Percentiles rank a stretch among this genome's conserved stretches.
Evolutionary conservation across 2,329 filamentous ascomycete genomes (phyloP).

Genomic region (Ambrosiella cleistominuta): DNA sequence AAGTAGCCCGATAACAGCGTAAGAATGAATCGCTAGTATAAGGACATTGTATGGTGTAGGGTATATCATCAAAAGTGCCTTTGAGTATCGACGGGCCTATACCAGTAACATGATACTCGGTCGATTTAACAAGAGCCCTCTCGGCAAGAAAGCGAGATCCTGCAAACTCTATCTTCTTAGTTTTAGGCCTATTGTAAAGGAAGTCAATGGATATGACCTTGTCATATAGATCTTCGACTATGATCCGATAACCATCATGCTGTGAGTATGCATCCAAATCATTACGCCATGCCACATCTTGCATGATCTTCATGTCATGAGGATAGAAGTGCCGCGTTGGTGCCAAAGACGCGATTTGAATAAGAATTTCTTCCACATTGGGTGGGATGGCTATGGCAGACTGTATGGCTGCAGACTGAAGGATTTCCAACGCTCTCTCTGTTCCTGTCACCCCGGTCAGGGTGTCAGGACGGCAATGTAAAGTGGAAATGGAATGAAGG

Average conservation of each 20-base stretch:
- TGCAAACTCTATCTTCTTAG: background rate
- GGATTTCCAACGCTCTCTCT: conserved; percentile 32
- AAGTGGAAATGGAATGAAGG: conserved; percentile 36
- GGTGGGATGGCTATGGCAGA: conserved; percentile 27
- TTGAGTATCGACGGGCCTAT: background rate
- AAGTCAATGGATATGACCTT: background rate
- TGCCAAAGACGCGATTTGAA: conserved; percentile 24
- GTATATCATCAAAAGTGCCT: too few species aligned
- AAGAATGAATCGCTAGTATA: background rate
- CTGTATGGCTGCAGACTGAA: conserved; percentile 29
- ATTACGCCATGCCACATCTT: conserved; percentile 26
- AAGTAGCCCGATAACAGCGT: background rate
- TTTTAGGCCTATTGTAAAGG: background rate
- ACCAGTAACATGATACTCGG: background rate
- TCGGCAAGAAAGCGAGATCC: background rate
- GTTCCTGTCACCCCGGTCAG: conserved; percentile 34
- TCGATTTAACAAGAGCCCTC: background rate
- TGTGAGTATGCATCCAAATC: conserved; percentile 27
- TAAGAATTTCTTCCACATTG: conserved; percentile 22
- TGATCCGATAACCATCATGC: conserved; percentile 18
- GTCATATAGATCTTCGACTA: background rate
- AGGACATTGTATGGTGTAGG: too few species aligned
- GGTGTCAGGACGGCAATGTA: conserved; percentile 29
- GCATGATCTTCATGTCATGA: conserved; percentile 23
- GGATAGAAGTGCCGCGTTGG: conserved; percentile 31